Base-by-base conservation (phyloP, 768 basidiomycete species). In the Amanita polypyramis region DNA sequence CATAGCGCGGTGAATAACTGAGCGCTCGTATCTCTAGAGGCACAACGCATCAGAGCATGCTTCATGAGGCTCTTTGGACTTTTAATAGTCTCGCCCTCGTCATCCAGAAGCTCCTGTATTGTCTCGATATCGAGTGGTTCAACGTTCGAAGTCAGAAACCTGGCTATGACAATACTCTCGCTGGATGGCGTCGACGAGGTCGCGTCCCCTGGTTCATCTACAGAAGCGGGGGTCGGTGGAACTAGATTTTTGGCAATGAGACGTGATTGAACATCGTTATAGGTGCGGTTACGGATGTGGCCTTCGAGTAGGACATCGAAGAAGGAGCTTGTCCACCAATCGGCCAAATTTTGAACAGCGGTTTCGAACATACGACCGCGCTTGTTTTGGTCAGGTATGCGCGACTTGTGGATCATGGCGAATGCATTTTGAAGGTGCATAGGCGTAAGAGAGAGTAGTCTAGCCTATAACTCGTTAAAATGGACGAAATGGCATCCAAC, bases 1-100 rank as follows among this genome's bases (percentile, higher is more conserved):
- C 91, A 90, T 0, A 96, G 69, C 1, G 89, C 81, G 4, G 92
- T 94, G 61, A 97, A 98, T 3, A 98, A 73, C 55, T 95, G 91
- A 0, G 91, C 85, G 50, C 85, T 86, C 33, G 79, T 77, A 61
- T 99, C 96, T 51, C 88, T 74, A 19, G 82, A 85, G 5, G 94
- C 96, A 51, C 66, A 72, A 47, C 74, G 76, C 74, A 85, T 81
- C 15, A 97, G 66, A 0, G 82, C 85, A 60, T 94, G 91, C 60
- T 96, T 97, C 88, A 94, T 93, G 33, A 97, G 71, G 54, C 89
- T 92, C 60, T 94, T 93, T 11, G 74, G 69, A 43, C 80, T 82
- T 39, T 82, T 73, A 23, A 96, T 77, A 2, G 70, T 58, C 62
- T 95, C 94, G 32, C 73, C 72, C 8, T 79, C 79, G 21, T 76